Evolutionary conservation across 176 grass and related monocot genomes (phyloP), one percentile per base, ranked within the genome.

Genomic region (Leersia perrieri): DNA sequence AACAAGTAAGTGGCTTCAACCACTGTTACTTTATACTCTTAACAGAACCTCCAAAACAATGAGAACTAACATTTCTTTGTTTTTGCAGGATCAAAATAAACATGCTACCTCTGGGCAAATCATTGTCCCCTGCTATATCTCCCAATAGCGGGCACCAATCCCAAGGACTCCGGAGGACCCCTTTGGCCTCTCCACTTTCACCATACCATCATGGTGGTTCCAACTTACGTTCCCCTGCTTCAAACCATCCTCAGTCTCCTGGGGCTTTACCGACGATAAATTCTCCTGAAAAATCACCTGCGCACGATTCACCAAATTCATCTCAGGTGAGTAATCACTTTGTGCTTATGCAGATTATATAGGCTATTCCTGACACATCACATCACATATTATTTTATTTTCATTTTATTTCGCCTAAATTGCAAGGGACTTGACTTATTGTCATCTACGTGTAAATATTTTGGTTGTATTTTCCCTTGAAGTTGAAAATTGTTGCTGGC

Each of bases 11-110:
- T 78, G 22, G 30, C 26, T 84, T 15, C 5, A 9, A 8, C 51
- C 18, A n/a, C 25, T 29, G 1, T 25, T 39, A 16, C 60, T 36
- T 77, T 64, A 9, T 60, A 60, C 78, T 13, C 41, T 55, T 23
- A 87, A 87, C 13, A 41, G 13, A 39, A 72, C 29, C n/a, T 51
- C 33, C 63, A 53, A 70, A 64, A 36, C 1, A 9, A 44, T 63
- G n/a, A 18, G 41, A 13, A 58, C 63, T 71, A 78, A 83, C 49
- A 2, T 34, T 72, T 63, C 55, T 35, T 84, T 66, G 16, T 82
- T 79, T 78, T 89, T 80, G 33, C 79, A 99, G 96, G 87, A 99
- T 99, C 53, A 94, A 82, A 68, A 99, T 99, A 91, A 99, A 99
- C 77, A 93, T 99, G 96, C 84, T 95, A 85, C 92, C 96, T 40